Base-by-base conservation (phyloP, 139 green algal genomes). In the Chlamydomonas urium region DNA sequence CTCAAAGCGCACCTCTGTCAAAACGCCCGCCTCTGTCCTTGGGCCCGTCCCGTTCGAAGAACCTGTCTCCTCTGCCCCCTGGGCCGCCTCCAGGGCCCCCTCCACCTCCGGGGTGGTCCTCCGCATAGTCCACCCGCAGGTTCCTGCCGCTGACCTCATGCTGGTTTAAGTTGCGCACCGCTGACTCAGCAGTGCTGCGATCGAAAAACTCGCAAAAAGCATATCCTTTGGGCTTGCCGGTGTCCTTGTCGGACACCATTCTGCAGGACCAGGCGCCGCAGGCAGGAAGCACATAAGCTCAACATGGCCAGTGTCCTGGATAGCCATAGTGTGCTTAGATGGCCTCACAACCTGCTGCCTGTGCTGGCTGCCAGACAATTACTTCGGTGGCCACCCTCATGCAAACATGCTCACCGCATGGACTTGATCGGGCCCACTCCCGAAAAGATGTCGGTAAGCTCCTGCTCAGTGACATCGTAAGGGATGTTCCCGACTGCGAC, bases 121-220 rank as follows among this genome's bases (percentile, higher is more conserved):
- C 86, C 0, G 88, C 84, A 65, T 85, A 90, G 61, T 92, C 88
- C 8, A 93, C 87, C 4, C 86, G 72, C 33, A 93, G 73, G 37
- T 60, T 73, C 4, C 87, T 69, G 10, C 88, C 88, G 71, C 86
- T 85, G 8, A 91, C 66, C 35, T 93, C 88, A 34, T 79, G 77
- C 31, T 86, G 75, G 56, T 90, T 87, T 57, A 98, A 72, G 75
- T 98, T 97, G 38, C 93, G 79, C 32, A 92, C 82, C 1, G 91
- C 90, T 62, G 82, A 92, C 72, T 96, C 81, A 19, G 95, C 95
- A n/a, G 89, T 94, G 37, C 81, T 72, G 4, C 87, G 79, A 82
- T 99, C 95, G 65, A 83, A 88, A 72, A 89, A 99, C 68, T 99
- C 95, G 34, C 86, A 91, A 58, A 99, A 99, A 0, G 88, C 94